Conservation (phyloP, 2,329 filamentous ascomycete species). For the Lojkania enalia region DNA sequence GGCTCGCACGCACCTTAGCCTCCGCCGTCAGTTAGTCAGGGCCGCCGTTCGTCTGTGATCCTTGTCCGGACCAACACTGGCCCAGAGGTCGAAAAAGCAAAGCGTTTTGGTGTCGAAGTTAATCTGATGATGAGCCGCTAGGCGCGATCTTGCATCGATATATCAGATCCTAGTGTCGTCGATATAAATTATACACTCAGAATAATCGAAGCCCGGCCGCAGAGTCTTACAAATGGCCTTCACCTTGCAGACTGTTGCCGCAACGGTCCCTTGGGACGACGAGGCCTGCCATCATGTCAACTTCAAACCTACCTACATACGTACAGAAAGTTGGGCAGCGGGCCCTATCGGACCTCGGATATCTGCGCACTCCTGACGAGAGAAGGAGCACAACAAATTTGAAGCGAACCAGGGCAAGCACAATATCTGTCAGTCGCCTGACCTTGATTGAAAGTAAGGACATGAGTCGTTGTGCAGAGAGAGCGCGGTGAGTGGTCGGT, state of each 20-base stretch:
- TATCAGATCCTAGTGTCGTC: slow-evolving; percentile 24
- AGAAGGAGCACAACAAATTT: not conserved
- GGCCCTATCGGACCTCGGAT: slow-evolving; percentile 5
- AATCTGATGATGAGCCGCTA: slow-evolving; percentile 34
- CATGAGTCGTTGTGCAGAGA: slow-evolving; percentile 15
- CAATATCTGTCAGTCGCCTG: slow-evolving; percentile 19
- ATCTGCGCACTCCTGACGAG: slow-evolving; percentile 2
- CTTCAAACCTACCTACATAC: no score
- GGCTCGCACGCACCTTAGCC: slow-evolving; percentile 38
- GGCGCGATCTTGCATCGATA: slow-evolving; percentile 2
- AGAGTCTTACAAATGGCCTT: not conserved
- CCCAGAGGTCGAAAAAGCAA: slow-evolving; percentile 12
- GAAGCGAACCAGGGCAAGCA: not conserved
- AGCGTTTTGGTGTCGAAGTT: slow-evolving; percentile 11
- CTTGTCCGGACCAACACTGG: slow-evolving; percentile 1
- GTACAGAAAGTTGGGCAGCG: not conserved
- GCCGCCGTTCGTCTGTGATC: slow-evolving; percentile 17
- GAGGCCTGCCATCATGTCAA: not conserved
- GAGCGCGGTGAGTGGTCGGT: not conserved
- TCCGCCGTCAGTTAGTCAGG: slow-evolving; percentile 41
- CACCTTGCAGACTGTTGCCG: not conserved
- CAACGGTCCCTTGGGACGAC: slow-evolving; percentile 1
- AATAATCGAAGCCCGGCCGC: not conserved
- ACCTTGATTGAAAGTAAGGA: slow-evolving; percentile 18
- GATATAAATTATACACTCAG: not conserved